These are phyloP conservation scores for Entomortierella chlamydospora DNA, from an alignment of 192 early-diverging fungal genomes.

Conservation along the genomic window DNA sequence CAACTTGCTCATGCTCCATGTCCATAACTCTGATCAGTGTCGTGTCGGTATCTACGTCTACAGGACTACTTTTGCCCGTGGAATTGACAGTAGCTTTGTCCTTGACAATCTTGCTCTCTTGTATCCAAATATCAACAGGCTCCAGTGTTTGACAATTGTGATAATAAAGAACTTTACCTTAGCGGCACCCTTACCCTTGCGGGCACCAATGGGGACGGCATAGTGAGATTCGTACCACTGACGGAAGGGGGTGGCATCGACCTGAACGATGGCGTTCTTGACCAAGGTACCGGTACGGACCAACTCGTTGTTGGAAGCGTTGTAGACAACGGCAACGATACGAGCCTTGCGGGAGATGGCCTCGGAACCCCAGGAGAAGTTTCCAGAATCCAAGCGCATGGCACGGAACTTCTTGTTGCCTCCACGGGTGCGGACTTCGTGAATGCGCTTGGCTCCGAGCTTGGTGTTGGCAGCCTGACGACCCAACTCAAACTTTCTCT, in stretches of 20 bases:
- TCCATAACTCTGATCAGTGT: slow-evolving; percentile 27
- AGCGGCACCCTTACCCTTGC: slow-evolving; percentile 70
- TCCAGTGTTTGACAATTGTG: too few species aligned
- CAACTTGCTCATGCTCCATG: slow-evolving; percentile 12
- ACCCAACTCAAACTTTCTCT: slow-evolving; percentile 99
- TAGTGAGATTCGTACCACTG: slow-evolving; percentile 99
- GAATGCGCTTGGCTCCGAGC: slow-evolving; percentile 96
- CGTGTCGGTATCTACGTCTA: too few species aligned
- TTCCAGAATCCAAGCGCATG: slow-evolving; percentile 95
- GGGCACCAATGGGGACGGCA: slow-evolving; percentile 88
- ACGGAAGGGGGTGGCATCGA: slow-evolving; percentile 99
- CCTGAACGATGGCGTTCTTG: slow-evolving; percentile 97
- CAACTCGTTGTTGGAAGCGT: slow-evolving; percentile 99
- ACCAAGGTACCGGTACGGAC: slow-evolving; percentile 99
- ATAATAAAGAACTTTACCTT: slow-evolving; percentile 78
- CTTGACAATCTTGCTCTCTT: too few species aligned
- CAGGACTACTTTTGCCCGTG: too few species aligned
- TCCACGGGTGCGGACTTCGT: slow-evolving; percentile 96
- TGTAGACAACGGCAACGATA: slow-evolving; percentile 96
- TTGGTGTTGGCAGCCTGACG: slow-evolving; percentile 98
- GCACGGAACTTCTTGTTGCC: slow-evolving; percentile 99
- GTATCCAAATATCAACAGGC: too few species aligned
- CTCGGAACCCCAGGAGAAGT: slow-evolving; percentile 99
- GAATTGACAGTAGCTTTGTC: slow-evolving; percentile 69
- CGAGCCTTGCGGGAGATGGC: slow-evolving; percentile 95